phyloP scores from a whole-genome alignment of 164 flowering plant genomes.

The Aristolochia fimbriata region DNA sequence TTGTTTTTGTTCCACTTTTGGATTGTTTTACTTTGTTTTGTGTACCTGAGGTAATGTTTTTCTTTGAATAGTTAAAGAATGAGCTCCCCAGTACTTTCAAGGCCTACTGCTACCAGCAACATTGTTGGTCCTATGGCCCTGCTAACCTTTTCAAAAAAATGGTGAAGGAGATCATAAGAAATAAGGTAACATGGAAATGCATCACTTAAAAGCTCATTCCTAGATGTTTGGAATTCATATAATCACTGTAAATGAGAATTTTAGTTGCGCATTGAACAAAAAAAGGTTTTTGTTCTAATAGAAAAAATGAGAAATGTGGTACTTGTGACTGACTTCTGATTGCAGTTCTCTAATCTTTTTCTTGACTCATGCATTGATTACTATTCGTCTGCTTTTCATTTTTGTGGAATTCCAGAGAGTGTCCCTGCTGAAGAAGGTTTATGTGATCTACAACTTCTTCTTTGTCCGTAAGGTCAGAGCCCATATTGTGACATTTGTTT shows the following conservation, averaged over 20 bases:
- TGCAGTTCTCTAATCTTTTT: not conserved
- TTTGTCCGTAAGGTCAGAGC: constrained; percentile 85
- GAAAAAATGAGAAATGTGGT: not conserved
- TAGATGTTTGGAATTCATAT: no score
- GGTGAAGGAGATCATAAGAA: constrained; percentile 74
- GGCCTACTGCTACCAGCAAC: constrained; percentile 94
- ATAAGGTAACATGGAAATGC: constrained; percentile 35
- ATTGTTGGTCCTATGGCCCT: constrained; percentile 97
- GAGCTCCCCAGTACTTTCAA: constrained; percentile 94
- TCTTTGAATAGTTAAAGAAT: constrained; percentile 52
- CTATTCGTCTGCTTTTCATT: not conserved
- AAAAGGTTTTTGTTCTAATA: not conserved
- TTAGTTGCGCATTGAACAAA: no score
- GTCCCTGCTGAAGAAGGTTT: constrained; percentile 77
- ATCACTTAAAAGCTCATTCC: no score
- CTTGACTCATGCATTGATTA: not conserved
- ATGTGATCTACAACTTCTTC: constrained; percentile 97
- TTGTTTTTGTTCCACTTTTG: no score
- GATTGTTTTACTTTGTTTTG: no score
- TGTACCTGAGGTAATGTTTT: no score
- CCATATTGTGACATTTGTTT: constrained; percentile 74
- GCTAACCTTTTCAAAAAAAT: constrained; percentile 90
- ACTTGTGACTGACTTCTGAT: not conserved
- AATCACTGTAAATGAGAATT: no score
- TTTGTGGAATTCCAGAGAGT: constrained; percentile 55